Base-by-base conservation (phyloP, 331 rosid species). In the Acacia pycnantha region DNA sequence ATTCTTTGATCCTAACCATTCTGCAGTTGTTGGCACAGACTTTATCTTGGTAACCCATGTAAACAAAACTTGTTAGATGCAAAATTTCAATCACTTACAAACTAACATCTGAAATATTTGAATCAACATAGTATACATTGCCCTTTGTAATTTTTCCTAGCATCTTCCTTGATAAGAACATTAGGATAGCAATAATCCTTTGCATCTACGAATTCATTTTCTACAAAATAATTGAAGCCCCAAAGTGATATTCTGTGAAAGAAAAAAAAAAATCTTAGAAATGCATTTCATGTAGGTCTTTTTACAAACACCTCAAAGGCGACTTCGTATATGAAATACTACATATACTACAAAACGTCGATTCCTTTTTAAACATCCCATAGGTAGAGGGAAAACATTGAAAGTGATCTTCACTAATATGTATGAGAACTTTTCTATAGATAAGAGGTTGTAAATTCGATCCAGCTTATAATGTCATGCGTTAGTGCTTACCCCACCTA, bases 271-370 rank as follows among this genome's bases (percentile, higher is more conserved):
- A 54, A n/a, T 1, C 15, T 47, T 12, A 72, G 66, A 35, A 48
- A 21, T 50, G 68, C 16, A 85, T 41, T 66, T 46, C 84, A 59
- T 0, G 1, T 2, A 40, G 84, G 77, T 27, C 44, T 79, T 85
- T 14, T 31, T 50, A 70, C 90, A 77, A 88, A 80, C 87, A 87
- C 81, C 87, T 87, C 6, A 6, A 62, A 26, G 79, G 70, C 31
- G 61, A 66, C 22, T 62, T 53, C 31, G 48, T 46, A n/a, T n/a
- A n/a, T n/a, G n/a, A n/a, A n/a, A n/a, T n/a, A n/a, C n/a, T n/a
- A n/a, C n/a, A n/a, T n/a, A n/a, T n/a, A n/a, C n/a, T n/a, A n/a
- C n/a, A n/a, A n/a, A n/a, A n/a, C n/a, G n/a, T n/a, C n/a, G n/a
- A n/a, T n/a, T n/a, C n/a, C n/a, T n/a, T n/a, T n/a, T n/a, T n/a